Percentiles rank a stretch among this genome's conserved stretches.
phyloP scores from a whole-genome alignment of 176 grass and related monocot species.

The Bonia amplexicaulis region DNA sequence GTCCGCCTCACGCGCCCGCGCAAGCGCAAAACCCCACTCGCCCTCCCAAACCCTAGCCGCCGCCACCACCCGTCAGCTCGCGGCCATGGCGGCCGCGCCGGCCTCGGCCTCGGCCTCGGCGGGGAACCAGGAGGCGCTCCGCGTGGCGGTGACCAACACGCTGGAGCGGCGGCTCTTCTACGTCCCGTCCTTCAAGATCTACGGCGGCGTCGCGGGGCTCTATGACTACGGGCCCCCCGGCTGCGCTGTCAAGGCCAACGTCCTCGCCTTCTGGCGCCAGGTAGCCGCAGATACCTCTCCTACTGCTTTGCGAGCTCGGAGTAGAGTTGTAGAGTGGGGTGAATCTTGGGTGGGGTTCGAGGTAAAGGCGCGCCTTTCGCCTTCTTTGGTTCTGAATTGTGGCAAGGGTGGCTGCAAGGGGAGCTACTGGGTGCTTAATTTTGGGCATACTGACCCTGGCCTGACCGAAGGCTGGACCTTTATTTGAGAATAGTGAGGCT shows the following conservation, averaged over 20 bases:
- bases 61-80: not conserved
- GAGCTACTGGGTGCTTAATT: not conserved
- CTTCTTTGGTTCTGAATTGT: not conserved
- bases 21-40: conserved; percentile 41
- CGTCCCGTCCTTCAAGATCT: conserved; percentile 93
- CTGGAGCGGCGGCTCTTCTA: conserved; percentile 85
- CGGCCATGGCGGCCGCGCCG: not conserved
- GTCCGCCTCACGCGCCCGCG: conserved; percentile 27
- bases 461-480: not conserved
- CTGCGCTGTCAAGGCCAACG: conserved; percentile 78
- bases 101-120: not conserved
- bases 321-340: not conserved
- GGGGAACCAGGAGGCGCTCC: conserved; percentile 62
- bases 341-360: not conserved
- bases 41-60: conserved; percentile 17
- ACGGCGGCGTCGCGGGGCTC: conserved; percentile 83
- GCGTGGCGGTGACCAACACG: conserved; percentile 70
- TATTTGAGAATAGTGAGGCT: conserved; percentile 5
- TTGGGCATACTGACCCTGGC: not conserved
- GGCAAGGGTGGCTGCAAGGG: not conserved
- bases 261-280: conserved; percentile 88
- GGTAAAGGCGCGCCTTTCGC: not conserved
- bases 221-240: conserved; percentile 89
- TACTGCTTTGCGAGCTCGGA: not conserved
- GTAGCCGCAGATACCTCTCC: conserved; percentile 5